Conservation (phyloP, 768 basidiomycete species). For the Pluteus cervinus region DNA sequence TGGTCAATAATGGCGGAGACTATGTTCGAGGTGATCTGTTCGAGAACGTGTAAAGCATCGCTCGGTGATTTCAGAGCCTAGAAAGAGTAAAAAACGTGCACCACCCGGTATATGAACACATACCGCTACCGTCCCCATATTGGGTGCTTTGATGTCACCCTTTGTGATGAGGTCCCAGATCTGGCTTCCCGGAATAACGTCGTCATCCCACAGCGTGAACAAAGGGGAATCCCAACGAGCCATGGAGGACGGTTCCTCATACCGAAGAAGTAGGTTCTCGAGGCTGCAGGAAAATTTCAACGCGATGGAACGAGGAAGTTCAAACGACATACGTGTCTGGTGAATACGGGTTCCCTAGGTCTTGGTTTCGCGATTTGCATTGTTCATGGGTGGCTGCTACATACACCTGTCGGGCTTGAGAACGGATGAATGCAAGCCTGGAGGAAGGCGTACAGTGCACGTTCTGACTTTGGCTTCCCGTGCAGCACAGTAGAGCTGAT, state of each 20-base stretch:
- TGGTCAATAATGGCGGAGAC: slow-evolving; percentile 68
- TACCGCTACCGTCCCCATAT: slow-evolving; percentile 74
- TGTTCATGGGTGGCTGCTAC: slow-evolving; percentile 69
- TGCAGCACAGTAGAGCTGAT: slow-evolving; percentile 96
- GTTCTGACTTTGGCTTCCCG: slow-evolving; percentile 80
- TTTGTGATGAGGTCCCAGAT: slow-evolving; percentile 82
- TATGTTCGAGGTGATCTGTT: slow-evolving; percentile 64
- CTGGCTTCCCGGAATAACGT: slow-evolving; percentile 52
- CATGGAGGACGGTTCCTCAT: slow-evolving; percentile 96
- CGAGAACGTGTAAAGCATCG: slow-evolving; percentile 83
- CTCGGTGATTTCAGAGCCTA: slow-evolving; percentile 81
- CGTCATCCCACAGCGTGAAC: slow-evolving; percentile 77
- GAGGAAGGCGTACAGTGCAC: slow-evolving; percentile 63
- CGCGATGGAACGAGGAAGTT: slow-evolving; percentile 6
- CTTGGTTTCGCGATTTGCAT: slow-evolving; percentile 74
- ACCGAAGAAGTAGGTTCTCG: slow-evolving; percentile 81
- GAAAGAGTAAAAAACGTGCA: not conserved
- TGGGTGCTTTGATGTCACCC: slow-evolving; percentile 81
- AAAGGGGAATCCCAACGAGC: slow-evolving; percentile 98
- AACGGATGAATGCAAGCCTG: slow-evolving; percentile 4
- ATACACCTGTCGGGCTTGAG: slow-evolving; percentile 48
- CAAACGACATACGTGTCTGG: slow-evolving; percentile 61
- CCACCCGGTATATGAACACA: slow-evolving; percentile 14
- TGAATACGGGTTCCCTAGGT: slow-evolving; percentile 47
- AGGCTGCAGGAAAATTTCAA: slow-evolving; percentile 39